A percentile compares a stretch with the other conserved stretches of the same genome.
These are phyloP conservation scores for Aureobasidium melanogenum DNA, from an alignment of 2,329 filamentous ascomycete species.

Conservation along the genomic window DNA sequence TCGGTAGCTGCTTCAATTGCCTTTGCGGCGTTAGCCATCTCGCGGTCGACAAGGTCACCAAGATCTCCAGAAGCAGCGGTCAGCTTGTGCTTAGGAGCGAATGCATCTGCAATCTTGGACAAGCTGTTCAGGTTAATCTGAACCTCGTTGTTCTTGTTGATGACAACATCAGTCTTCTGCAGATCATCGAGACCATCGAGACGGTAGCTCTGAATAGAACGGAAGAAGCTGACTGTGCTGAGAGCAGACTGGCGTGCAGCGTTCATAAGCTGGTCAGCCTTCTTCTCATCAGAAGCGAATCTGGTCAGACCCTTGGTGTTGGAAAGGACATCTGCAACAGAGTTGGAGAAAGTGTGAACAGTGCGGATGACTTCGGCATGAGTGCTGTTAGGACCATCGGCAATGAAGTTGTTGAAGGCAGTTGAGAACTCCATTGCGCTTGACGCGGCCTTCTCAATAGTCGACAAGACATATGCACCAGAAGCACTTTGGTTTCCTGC, in stretches of 20 bases:
- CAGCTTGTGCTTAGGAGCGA: slow-evolving; percentile 83
- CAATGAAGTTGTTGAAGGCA: slow-evolving; percentile 96
- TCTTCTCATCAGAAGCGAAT: slow-evolving; percentile 92
- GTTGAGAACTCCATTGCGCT: slow-evolving; percentile 96
- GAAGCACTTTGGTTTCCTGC: slow-evolving; percentile 97
- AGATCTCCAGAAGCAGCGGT: slow-evolving; percentile 72
- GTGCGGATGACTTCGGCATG: slow-evolving; percentile 90
- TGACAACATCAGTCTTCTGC: slow-evolving; percentile 93
- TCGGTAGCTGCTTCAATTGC: slow-evolving; percentile 89
- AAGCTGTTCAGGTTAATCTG: slow-evolving; percentile 88
- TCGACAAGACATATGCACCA: slow-evolving; percentile 86
- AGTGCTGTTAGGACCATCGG: slow-evolving; percentile 83
- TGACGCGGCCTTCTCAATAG: slow-evolving; percentile 92
- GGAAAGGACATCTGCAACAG: slow-evolving; percentile 85
- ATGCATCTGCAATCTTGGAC: slow-evolving; percentile 85
- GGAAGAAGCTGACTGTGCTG: slow-evolving; percentile 90
- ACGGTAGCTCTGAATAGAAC: slow-evolving; percentile 84
- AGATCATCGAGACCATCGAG: slow-evolving; percentile 82
- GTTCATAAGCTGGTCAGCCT: slow-evolving; percentile 74
- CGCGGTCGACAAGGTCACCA: slow-evolving; percentile 83
- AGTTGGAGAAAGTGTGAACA: slow-evolving; percentile 80
- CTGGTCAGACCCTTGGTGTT: slow-evolving; percentile 94
- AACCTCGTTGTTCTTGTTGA: slow-evolving; percentile 94
- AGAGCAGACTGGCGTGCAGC: slow-evolving; percentile 76
- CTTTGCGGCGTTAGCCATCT: slow-evolving; percentile 87